Percentiles rank a stretch among this genome's conserved stretches.
Evolutionary conservation across 208 protist species (phyloP).

Genomic region (Leptomonas pyrrhocoris): DNA sequence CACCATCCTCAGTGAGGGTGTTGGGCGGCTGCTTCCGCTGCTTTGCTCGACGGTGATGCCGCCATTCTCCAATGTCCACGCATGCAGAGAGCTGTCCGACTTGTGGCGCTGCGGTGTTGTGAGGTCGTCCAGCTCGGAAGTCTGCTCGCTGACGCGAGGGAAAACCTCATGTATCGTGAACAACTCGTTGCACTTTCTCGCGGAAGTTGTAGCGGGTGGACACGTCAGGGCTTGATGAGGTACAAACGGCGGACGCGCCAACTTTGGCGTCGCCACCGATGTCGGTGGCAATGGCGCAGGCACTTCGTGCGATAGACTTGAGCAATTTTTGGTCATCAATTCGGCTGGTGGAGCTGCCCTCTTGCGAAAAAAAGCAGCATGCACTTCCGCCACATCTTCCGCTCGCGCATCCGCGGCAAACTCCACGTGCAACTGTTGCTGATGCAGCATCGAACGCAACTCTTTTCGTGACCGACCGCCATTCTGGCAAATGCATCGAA

Average conservation of each 20-base stretch:
- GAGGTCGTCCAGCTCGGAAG: slow-evolving; percentile 7
- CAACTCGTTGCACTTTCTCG: not conserved
- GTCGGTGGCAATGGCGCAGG: not conserved
- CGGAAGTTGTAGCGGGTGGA: not conserved
- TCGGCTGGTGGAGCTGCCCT: not conserved
- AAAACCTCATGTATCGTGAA: slow-evolving; percentile 13
- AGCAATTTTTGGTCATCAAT: too few relatives aligned
- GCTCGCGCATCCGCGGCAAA: not conserved
- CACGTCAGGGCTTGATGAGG: not conserved
- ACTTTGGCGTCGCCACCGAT: not conserved
- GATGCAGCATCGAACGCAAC: not conserved
- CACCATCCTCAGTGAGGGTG: not conserved
- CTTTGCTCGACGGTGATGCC: slow-evolving; percentile 6
- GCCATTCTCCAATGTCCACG: slow-evolving; percentile 14
- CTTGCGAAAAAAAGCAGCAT: slow-evolving; percentile 12
- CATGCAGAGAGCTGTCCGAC: not conserved
- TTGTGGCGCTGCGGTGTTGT: not conserved
- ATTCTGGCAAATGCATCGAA: not conserved
- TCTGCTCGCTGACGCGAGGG: not conserved
- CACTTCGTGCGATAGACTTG: not conserved
- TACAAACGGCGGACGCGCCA: not conserved
- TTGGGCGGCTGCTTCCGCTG: not conserved
- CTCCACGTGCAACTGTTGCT: not conserved
- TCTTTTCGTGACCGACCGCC: not conserved
- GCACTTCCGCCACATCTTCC: not conserved